Base-by-base conservation (phyloP, 768 basidiomycete genomes). In the Kwoniella sp. region DNA sequence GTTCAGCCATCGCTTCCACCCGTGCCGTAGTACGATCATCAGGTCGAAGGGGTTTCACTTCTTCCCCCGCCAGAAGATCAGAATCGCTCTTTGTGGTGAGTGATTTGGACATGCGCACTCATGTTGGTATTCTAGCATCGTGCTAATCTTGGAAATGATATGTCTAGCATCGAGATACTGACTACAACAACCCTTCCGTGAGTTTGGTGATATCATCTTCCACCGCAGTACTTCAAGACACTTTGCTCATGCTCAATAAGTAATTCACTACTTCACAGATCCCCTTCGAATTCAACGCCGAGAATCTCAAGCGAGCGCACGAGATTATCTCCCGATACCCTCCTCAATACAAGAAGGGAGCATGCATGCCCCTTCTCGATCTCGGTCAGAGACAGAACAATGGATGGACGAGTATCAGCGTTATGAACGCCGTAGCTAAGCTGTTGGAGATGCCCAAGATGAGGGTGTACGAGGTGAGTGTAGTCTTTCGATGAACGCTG, bases 351-450 rank as follows among this genome's bases (percentile, higher is more conserved):
- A 96, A 92, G 86, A 99, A 99, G 81, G 95, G 93, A 19, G 96
- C 96, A 27, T 88, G 92, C 71, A 97, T 99, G 78, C 96, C 96
- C 51, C 85, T 99, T 30, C 88, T 99, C 62, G 94, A 98, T 81
- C 86, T 99, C 48, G 94, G 89, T 1, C 96, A 99, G 82, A 86
- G 92, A 69, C 96, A 99, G 81, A 98, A 98, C 83, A 91, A 95
- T 71, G 92, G 91, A 71, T 99, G 92, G 91, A 97, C 95, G 25
- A 92, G 90, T 79, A 95, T 99, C 69, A 92, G 90, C 73, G 93
- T 95, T 65, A 99, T 99, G 96, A 97, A 99, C 83, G 91, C 93
- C 73, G 89, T 99, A 58, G 96, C 96, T 0, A 89, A 90, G 69
- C 83, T 95, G 30, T 85, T 98, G 29, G 92, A 90, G 74, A 89